A percentile compares a stretch with the other conserved stretches of the same genome.
These are phyloP conservation scores for Spathaspora arborariae DNA, from an alignment of 805 yeast genomes.

Conservation along the genomic window DNA sequence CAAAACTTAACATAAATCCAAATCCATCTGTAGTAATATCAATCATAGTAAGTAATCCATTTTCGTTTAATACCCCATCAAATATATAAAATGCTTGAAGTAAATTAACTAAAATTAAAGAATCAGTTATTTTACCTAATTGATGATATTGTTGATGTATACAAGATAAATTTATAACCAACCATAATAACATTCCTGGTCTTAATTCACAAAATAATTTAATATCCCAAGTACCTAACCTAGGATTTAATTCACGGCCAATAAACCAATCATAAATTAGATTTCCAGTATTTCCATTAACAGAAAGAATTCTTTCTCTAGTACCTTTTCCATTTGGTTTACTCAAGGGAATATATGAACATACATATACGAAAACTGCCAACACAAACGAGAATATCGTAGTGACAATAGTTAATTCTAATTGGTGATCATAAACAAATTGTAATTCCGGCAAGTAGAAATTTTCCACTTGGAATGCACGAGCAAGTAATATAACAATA, in stretches of 20 bases:
- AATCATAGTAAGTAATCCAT: conserved; percentile 88
- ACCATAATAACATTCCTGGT: conserved; percentile 91
- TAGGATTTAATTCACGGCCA: conserved; percentile 93
- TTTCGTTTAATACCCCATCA: conserved; percentile 91
- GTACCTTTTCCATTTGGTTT: conserved; percentile 50
- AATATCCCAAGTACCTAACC: conserved; percentile 81
- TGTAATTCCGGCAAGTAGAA: conserved; percentile 74
- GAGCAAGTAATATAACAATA: conserved; percentile 39
- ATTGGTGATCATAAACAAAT: conserved; percentile 65
- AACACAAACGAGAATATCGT: conserved; percentile 61
- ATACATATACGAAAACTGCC: conserved; percentile 60
- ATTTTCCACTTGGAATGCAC: conserved; percentile 46
- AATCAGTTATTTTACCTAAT: conserved; percentile 60
- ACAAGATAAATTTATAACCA: conserved; percentile 71
- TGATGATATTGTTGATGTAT: conserved; percentile 73
- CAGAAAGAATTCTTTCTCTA: conserved; percentile 69
- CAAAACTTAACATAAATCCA: conserved; percentile 94
- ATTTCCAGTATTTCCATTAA: conserved; percentile 82
- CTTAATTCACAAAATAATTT: conserved; percentile 90
- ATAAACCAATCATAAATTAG: conserved; percentile 89
- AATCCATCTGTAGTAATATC: conserved; percentile 96
- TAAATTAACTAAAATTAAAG: conserved; percentile 62
- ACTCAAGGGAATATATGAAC: conserved; percentile 61
- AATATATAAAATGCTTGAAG: conserved; percentile 80
- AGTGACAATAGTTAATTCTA: conserved; percentile 61